Percentiles rank a stretch among this genome's conserved stretches.
Conservation (phyloP, 2,329 filamentous ascomycete genomes). For the Fusarium sp. region DNA sequence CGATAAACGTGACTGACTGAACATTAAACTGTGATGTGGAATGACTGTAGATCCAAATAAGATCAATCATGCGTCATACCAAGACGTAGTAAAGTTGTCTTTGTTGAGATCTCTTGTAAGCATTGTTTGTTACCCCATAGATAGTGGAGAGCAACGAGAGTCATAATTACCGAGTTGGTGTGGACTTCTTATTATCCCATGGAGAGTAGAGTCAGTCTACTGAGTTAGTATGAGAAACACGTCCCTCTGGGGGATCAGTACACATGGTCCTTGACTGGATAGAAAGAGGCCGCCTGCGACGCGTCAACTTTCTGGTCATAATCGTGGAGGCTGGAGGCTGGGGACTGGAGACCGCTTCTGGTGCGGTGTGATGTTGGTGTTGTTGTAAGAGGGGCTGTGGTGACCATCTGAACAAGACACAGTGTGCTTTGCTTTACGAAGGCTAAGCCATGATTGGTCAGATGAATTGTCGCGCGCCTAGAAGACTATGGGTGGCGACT, state of each 20-base stretch:
- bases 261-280: neutral
- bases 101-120: neutral
- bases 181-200: neutral
- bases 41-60: neutral
- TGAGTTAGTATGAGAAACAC: neutral
- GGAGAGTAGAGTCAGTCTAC: neutral
- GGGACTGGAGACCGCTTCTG: constrained; percentile 14
- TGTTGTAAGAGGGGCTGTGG: constrained; percentile 32
- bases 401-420: constrained; percentile 7
- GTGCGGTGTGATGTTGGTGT: constrained; percentile 22
- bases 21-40: neutral
- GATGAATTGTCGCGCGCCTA: neutral
- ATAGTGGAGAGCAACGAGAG: neutral
- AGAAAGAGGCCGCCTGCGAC: constrained; percentile 30
- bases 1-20: neutral
- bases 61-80: neutral
- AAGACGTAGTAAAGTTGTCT: neutral
- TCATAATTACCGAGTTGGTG: neutral
- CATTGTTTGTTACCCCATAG: neutral
- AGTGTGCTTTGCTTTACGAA: constrained; percentile 9
- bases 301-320: neutral
- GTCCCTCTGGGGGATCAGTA: neutral
- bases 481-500: neutral
- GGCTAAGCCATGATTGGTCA: constrained; percentile 14
- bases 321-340: constrained; percentile 18